These are phyloP conservation scores for Coemansia sp. DNA, from an alignment of 192 early-diverging fungal species.

Conservation along the genomic window DNA sequence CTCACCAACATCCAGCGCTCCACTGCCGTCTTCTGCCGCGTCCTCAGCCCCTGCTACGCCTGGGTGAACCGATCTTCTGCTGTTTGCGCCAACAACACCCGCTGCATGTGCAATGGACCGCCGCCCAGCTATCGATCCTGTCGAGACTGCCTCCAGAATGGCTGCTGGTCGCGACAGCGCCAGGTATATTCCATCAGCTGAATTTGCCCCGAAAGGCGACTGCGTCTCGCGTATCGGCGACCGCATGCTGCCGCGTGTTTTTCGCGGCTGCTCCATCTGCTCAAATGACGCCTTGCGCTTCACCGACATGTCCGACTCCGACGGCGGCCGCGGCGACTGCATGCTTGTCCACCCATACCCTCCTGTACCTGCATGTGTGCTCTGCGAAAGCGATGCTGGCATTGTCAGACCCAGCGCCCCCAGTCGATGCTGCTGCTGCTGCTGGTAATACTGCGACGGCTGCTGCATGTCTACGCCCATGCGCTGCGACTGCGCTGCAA, in stretches of 20 bases:
- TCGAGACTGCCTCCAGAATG: not conserved
- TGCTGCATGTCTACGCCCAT: constrained; percentile 3
- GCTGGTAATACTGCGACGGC: constrained; percentile 3
- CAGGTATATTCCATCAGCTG: not conserved
- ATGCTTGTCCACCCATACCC: not conserved
- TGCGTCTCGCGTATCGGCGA: constrained; percentile 33
- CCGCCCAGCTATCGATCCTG: constrained; percentile 5
- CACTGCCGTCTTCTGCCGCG: not conserved
- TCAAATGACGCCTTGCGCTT: constrained; percentile 52
- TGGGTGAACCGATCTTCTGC: not conserved
- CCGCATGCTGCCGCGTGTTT: constrained; percentile 29
- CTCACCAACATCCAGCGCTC: not conserved
- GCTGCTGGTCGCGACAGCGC: not conserved
- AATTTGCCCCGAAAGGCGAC: not conserved
- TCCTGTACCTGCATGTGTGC: not conserved
- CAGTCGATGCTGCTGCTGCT: not conserved
- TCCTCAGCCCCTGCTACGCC: not conserved
- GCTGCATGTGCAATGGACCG: not conserved
- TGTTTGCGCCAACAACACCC: not conserved
- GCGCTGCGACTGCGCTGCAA: not conserved
- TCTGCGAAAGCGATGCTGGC: not conserved
- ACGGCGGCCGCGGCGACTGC: constrained; percentile 19
- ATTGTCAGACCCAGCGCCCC: not conserved
- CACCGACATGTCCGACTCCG: constrained; percentile 42
- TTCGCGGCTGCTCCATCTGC: constrained; percentile 39